Evolutionary conservation across 306 rosid genomes (phyloP), one percentile per base, ranked within the genome.

Genomic region (Medicago ruthenica): DNA sequence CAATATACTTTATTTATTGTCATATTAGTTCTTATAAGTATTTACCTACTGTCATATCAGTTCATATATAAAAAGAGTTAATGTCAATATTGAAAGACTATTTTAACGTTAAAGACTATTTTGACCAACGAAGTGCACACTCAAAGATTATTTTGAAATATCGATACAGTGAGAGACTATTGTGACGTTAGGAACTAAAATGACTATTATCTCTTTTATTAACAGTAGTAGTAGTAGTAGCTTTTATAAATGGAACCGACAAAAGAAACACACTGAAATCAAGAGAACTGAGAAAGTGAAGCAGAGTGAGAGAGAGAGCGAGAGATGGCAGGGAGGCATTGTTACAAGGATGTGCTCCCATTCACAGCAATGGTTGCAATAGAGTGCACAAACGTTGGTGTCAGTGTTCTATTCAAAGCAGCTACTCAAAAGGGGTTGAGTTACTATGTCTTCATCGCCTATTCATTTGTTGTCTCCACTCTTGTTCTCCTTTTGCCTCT

Each of bases 311-410:
- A 39, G 61, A 51, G 45, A 45, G 55, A 20, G 27, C 58, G 44
- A 66, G 63, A 74, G 48, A 59, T 81, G 67, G 74, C 41, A 53
- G 77, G 70, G 80, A 73, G 67, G 11, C 6, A 14, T 17, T 76
- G 80, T 31, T 70, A 73, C 77, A 81, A 42, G 59, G 91, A 86
- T 3, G 87, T 84, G 18, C 42, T 80, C 39, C 90, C 93, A 7
- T 77, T 91, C 48, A 54, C 63, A 0, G 90, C 85, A 20, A 76
- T 93, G 88, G 67, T 87, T 0, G 79, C 83, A 8, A 58, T 71
- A 0, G 92, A 90, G 72, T 82, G 86, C 73, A 62, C 79, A 6
- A 79, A 62, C 41, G 90, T 93, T 57, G 92, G 88, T 42, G 81
- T 85, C 0, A 78, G 53, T 55, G 44, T 81, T 61, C 48, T 88